Base-by-base conservation (phyloP, 2,329 filamentous ascomycete species). In the Trichoderma sp. region DNA sequence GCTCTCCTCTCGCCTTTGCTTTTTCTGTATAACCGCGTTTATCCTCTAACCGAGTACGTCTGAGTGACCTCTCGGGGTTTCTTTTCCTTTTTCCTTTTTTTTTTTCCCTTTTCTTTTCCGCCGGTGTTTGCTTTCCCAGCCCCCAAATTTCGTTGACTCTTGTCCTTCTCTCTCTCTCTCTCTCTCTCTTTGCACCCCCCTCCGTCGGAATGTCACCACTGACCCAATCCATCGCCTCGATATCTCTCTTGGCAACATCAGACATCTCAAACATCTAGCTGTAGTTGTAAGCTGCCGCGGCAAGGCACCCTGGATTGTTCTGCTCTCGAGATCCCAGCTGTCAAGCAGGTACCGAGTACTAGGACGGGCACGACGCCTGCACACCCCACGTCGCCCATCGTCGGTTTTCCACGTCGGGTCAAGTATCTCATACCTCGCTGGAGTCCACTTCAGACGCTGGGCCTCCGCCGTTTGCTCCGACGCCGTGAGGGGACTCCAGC, bases 201-300 rank as follows among this genome's bases (percentile, higher is more conserved):
- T 21, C 64, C 55, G 32, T 37, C 56, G 51, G 37, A 46, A 66
- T 56, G 59, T 61, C 59, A 51, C 43, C 59, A 61, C 30, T 61
- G 30, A 6, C 43, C 58, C 51, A 54, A 28, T 18, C 51, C 24
- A 28, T 54, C 51, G 13, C 26, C 3, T 54, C 37, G 37, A 46
- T 28, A 46, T 46, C 7, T 21, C 37, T 16, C 18, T 21, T 59
- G 58, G 26, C 39, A 49, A 18, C 28, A 51, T 7, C 43, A 61
- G 30, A n/a, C 52, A 49, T 16, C 46, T 49, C 28, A 61, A 61
- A 61, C 59, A 10, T 61, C 18, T 16, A 16, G 26, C 24, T 16
- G n/a, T 14, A 52, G 10, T 24, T 52, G 13, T 28, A 54, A 46
- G n/a, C 56, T 59, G 37, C 26, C 56, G 28, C 24, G 26, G 56